These are phyloP conservation scores for Chalciporus piperatus DNA, from an alignment of 768 basidiomycete species.

Conservation along the genomic window DNA sequence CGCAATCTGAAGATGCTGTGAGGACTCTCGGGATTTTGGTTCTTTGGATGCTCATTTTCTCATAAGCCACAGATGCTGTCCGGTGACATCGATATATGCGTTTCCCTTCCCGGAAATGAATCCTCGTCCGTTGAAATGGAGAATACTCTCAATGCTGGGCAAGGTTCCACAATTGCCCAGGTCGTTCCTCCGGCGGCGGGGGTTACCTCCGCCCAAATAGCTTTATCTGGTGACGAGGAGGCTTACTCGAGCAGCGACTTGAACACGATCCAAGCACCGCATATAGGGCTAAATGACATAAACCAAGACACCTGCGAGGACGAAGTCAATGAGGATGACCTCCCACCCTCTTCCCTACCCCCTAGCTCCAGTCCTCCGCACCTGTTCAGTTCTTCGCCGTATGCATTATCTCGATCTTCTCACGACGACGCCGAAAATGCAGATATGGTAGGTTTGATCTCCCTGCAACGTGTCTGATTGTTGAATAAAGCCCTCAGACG, in stretches of 20 bases:
- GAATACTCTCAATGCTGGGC: background rate
- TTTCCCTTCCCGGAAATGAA: background rate
- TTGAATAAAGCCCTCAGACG: background rate
- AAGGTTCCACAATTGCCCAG: background rate
- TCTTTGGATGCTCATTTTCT: no score
- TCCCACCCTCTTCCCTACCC: conserved; percentile 21
- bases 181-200: background rate
- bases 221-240: background rate
- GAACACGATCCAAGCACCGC: background rate
- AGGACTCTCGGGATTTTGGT: background rate
- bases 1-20: background rate
- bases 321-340: conserved; percentile 2
- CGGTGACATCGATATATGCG: background rate
- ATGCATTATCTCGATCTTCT: conserved; percentile 33
- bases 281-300: background rate
- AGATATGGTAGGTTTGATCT: conserved; percentile 15
- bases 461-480: background rate
- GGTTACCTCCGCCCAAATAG: background rate
- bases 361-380: conserved; percentile 49
- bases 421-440: conserved; percentile 4
- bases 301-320: conserved; percentile 3
- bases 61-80: background rate
- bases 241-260: background rate
- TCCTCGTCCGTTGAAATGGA: background rate
- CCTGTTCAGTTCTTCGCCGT: conserved; percentile 44